A percentile compares a stretch with the other conserved stretches of the same genome.
phyloP scores from a whole-genome alignment of 805 yeast genomes.

The Wickerhamomyces chambardii region DNA sequence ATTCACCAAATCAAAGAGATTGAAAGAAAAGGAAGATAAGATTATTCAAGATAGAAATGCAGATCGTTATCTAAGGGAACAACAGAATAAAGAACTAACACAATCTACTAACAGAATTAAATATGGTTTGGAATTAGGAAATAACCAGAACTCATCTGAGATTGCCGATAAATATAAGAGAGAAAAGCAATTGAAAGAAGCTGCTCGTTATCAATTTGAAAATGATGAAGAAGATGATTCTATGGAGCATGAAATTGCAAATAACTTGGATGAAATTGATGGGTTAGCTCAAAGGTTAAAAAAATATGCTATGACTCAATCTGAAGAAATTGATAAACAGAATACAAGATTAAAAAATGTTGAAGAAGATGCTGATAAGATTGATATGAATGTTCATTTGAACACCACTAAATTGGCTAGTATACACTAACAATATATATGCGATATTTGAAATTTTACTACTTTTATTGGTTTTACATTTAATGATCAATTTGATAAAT shows the following conservation, averaged over 20 bases:
- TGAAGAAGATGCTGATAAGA: slow-evolving; percentile 75
- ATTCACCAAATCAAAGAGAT: slow-evolving; percentile 72
- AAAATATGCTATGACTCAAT: slow-evolving; percentile 61
- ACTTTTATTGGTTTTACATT: no score
- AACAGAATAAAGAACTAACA: slow-evolving; percentile 47
- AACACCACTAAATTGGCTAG: slow-evolving; percentile 61
- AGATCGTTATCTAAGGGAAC: slow-evolving; percentile 55
- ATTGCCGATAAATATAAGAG: slow-evolving; percentile 26
- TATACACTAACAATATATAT: no score
- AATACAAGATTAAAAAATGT: slow-evolving; percentile 64
- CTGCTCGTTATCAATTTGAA: slow-evolving; percentile 72
- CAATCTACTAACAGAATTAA: slow-evolving; percentile 64
- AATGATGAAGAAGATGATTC: slow-evolving; percentile 91
- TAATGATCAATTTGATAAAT: no score
- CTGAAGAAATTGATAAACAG: slow-evolving; percentile 74
- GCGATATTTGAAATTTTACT: no score
- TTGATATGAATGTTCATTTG: slow-evolving; percentile 78
- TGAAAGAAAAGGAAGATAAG: slow-evolving; percentile 64
- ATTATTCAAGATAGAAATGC: slow-evolving; percentile 52
- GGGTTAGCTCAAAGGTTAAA: slow-evolving; percentile 62
- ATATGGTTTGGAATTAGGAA: slow-evolving; percentile 42
- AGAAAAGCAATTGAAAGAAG: slow-evolving; percentile 32
- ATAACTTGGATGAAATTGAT: slow-evolving; percentile 72
- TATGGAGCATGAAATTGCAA: slow-evolving; percentile 80
- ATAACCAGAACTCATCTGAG: slow-evolving; percentile 20